A percentile compares a stretch with the other conserved stretches of the same genome.
phyloP scores from a whole-genome alignment of 257 asterid species.

The Leptodermis oblonga region DNA sequence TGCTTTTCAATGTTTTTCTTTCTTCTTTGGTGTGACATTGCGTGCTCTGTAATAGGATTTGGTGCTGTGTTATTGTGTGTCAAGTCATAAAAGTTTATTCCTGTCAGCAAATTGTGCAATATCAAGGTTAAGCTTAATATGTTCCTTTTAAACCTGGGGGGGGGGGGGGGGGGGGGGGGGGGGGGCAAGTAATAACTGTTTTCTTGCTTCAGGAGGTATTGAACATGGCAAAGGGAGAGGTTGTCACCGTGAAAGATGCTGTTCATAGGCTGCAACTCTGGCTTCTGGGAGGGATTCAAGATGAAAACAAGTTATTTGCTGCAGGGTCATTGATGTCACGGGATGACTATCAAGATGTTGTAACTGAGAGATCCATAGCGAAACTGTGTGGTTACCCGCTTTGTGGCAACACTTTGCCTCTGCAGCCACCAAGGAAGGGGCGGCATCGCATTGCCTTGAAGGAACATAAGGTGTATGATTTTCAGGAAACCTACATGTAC shows the following conservation, averaged over 20 bases:
- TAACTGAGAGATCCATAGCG: conserved; percentile 72
- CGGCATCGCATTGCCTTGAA: conserved; percentile 69
- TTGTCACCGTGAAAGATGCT: conserved; percentile 55
- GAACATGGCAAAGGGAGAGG: conserved; percentile 44
- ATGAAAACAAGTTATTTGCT: conserved; percentile 52
- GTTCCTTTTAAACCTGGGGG: background rate
- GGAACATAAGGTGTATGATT: conserved; percentile 91
- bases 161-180: no score
- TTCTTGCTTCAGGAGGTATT: conserved; percentile 3
- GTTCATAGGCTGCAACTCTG: conserved; percentile 64
- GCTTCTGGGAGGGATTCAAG: conserved; percentile 76
- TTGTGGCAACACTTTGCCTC: conserved; percentile 54
- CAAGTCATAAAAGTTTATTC: background rate
- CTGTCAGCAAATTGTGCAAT: background rate
- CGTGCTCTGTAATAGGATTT: background rate
- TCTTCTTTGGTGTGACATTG: background rate
- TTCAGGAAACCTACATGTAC: conserved; percentile 81
- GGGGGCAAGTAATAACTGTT: conserved; percentile 5
- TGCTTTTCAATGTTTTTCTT: no score
- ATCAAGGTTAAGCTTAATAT: background rate
- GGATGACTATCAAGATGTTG: conserved; percentile 75
- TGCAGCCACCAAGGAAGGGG: conserved; percentile 67
- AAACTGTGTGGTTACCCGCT: conserved; percentile 82
- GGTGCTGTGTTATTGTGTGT: background rate
- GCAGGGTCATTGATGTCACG: conserved; percentile 66